Evolutionary conservation across 371 early-diverging fungal genomes (phyloP).

Genomic region (Apophysomyces sp.): DNA sequence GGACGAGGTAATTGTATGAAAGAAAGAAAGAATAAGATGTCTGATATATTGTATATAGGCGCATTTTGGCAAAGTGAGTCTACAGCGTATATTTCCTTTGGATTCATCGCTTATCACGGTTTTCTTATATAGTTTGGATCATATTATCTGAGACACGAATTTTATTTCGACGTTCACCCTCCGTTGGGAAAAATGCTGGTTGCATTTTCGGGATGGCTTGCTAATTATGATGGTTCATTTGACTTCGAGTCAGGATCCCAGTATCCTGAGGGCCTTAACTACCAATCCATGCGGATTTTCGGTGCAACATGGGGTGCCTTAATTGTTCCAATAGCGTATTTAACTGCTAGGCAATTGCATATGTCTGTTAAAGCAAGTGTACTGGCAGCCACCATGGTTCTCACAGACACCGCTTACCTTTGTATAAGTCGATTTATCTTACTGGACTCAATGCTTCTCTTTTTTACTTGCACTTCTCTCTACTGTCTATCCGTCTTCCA

Average conservation of each 20-base stretch:
- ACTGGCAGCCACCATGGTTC: slow-evolving; percentile 74
- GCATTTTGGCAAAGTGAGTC: slow-evolving; percentile 83
- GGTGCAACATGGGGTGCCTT: slow-evolving; percentile 89
- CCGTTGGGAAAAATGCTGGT: slow-evolving; percentile 99
- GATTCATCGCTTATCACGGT: not conserved
- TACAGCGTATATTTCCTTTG: not conserved
- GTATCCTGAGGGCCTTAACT: slow-evolving; percentile 88
- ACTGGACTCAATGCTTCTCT: slow-evolving; percentile 97
- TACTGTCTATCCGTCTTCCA: slow-evolving; percentile 77
- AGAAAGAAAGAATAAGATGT: too few relatives aligned
- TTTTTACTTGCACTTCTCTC: slow-evolving; percentile 83
- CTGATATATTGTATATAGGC: slow-evolving; percentile 48
- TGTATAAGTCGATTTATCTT: slow-evolving; percentile 96
- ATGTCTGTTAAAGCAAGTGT: slow-evolving; percentile 62
- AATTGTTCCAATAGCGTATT: slow-evolving; percentile 92
- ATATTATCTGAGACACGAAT: slow-evolving; percentile 87
- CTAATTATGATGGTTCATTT: slow-evolving; percentile 90
- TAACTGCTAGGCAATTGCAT: slow-evolving; percentile 78
- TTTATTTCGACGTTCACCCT: slow-evolving; percentile 99
- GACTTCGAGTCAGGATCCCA: slow-evolving; percentile 83
- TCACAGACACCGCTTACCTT: slow-evolving; percentile 82
- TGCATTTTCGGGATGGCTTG: slow-evolving; percentile 87
- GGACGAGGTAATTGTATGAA: slow-evolving; percentile 54
- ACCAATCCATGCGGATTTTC: slow-evolving; percentile 90
- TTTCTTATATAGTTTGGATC: slow-evolving; percentile 77